phyloP scores from a whole-genome alignment of 192 early-diverging fungal species.

The Entrophospora sp. region DNA sequence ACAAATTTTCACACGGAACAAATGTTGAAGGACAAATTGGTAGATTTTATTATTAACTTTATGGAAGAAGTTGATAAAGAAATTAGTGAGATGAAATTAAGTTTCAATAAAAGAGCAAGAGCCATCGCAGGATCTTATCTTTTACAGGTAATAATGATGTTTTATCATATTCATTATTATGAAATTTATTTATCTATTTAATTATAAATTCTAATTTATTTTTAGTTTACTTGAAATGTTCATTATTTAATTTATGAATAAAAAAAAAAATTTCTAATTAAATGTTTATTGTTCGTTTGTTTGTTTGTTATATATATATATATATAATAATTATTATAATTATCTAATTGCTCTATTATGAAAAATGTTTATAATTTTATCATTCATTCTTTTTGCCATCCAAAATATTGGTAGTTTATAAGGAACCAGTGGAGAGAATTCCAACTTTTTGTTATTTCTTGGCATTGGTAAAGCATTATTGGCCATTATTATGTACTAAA shows the following conservation, averaged over 20 bases:
- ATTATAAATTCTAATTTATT: no score
- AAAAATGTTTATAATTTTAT: slow-evolving; percentile 8
- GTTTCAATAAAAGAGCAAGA: slow-evolving; percentile 81
- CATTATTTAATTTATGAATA: no score
- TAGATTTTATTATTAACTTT: slow-evolving; percentile 97
- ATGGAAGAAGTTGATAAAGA: slow-evolving; percentile 99
- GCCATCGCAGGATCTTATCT: slow-evolving; percentile 71
- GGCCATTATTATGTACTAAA: slow-evolving; percentile 49
- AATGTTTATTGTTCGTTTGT: no score
- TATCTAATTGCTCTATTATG: no score
- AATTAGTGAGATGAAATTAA: slow-evolving; percentile 96
- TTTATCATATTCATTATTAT: no score
- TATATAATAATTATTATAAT: no score
- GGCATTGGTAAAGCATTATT: slow-evolving; percentile 37
- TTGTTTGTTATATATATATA: no score
- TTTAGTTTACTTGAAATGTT: no score
- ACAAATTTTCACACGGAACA: slow-evolving; percentile 97
- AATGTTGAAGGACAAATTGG: slow-evolving; percentile 98
- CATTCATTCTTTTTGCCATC: slow-evolving; percentile 25
- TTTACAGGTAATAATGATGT: slow-evolving; percentile 33
- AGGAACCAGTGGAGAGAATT: slow-evolving; percentile 21
- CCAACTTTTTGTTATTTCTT: background rate
- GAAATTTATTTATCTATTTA: no score
- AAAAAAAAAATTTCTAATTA: no score
- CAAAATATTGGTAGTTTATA: slow-evolving; percentile 30